Evolutionary conservation across 2,329 filamentous ascomycete genomes (phyloP).

Genomic region (Geosmithia morbida): DNA sequence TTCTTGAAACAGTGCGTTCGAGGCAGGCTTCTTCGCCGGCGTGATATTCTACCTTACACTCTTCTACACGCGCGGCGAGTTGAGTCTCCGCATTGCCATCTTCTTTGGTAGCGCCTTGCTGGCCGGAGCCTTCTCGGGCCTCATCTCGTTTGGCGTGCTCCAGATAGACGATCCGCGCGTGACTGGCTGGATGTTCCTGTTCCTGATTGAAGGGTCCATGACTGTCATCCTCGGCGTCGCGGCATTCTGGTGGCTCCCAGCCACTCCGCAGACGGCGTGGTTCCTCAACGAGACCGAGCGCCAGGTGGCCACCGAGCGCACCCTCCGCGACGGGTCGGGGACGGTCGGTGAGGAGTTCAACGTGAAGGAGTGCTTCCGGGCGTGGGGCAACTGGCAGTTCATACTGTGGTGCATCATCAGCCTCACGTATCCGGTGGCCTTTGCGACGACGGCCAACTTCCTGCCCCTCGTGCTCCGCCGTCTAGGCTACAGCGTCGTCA

Average conservation of each 20-base stretch:
- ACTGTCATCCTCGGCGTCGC: slow-evolving; percentile 6
- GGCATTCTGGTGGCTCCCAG: slow-evolving; percentile 24
- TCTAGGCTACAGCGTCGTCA: slow-evolving; percentile 25
- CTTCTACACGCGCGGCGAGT: slow-evolving; percentile 33
- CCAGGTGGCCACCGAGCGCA: slow-evolving; percentile 18
- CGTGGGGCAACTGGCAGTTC: slow-evolving; percentile 21
- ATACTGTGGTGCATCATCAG: slow-evolving; percentile 27
- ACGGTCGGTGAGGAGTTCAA: slow-evolving; percentile 20
- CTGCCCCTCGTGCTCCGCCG: slow-evolving; percentile 29
- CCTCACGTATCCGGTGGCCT: slow-evolving; percentile 32
- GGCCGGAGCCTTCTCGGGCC: slow-evolving; percentile 49
- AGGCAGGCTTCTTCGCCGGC: slow-evolving; percentile 13
- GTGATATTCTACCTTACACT: slow-evolving; percentile 1
- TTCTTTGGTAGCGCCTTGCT: slow-evolving; percentile 43
- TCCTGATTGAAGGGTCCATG: slow-evolving; percentile 1
- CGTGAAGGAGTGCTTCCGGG: slow-evolving; percentile 22
- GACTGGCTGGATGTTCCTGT: background rate
- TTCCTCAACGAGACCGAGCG: slow-evolving; percentile 25
- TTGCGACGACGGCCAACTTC: slow-evolving; percentile 20
- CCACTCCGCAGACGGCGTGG: slow-evolving; percentile 23
- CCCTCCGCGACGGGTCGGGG: slow-evolving; percentile 26
- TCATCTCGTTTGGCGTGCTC: slow-evolving; percentile 22
- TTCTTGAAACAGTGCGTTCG: background rate
- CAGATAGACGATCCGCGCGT: background rate
- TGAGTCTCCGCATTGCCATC: slow-evolving; percentile 40